Evolutionary conservation across 352 stramenopile species (phyloP), one percentile per base, ranked within the genome.

Genomic region (Globisporangium paroecandrum): DNA sequence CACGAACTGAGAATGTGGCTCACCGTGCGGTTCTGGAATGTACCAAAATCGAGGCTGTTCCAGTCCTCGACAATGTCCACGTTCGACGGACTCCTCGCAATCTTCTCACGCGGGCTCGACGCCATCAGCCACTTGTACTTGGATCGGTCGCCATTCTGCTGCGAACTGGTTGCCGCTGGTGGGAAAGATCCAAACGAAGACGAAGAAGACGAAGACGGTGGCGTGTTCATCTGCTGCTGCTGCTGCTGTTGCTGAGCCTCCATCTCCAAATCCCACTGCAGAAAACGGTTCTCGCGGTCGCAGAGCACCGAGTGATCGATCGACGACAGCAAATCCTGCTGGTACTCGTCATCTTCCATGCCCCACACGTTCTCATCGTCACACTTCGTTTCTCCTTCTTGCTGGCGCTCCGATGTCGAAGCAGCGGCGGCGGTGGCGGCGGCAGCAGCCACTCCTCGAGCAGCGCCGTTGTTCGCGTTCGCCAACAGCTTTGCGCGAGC

Each of bases 1-100:
- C 86, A 94, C 4, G 86, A 92, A 65, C 84, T 91, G 46, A 94
- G 64, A 64, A 94, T 94, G 63, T 91, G 86, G 69, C 85, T 94
- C 55, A 94, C 86, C 12, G 83, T 92, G 51, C 86, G 86, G 65
- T 93, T 93, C 73, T 93, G 85, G 62, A 91, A 93, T 12, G 82
- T 93, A 7, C 85, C 82, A 65, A 93, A 93, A 59, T 93, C 85
- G 27, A 93, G 59, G 62, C 76, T 85, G 68, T 85, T 88, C 85
- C 85, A 93, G 60, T 92, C 82, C 64, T 92, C 84, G n/a, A 89
- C 77, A 22, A 84, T 84, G 69, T 92, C 84, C 20, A 90, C 85
- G 60, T 90, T 90, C 20, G 82, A 92, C 57, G 83, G 82, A 46
- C 83, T 92, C 63, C 89, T 90, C 43, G 74, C 80, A 47, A 75